These are phyloP conservation scores for Logfia minima DNA, from an alignment of 129 eudicot species.

Conservation along the genomic window DNA sequence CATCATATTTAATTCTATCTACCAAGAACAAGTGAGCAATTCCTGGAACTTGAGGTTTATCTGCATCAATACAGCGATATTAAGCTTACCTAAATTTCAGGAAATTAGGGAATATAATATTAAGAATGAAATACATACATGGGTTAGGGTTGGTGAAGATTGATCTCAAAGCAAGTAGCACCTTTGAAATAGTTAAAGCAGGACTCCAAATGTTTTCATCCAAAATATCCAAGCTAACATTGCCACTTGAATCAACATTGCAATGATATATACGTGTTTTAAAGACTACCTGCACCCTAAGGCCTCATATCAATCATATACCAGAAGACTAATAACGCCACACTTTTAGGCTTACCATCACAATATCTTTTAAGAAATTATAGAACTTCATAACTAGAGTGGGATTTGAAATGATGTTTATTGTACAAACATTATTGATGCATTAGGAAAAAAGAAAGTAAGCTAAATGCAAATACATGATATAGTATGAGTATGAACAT, in stretches of 20 bases:
- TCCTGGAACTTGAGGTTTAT: slow-evolving; percentile 73
- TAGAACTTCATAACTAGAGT: neutral
- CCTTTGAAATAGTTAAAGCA: slow-evolving; percentile 83
- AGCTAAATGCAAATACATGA: neutral
- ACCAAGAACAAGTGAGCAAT: slow-evolving; percentile 75
- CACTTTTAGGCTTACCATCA: neutral
- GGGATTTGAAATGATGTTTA: neutral
- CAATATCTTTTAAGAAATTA: neutral
- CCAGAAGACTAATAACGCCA: neutral
- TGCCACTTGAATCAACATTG: slow-evolving; percentile 84
- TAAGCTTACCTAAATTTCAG: neutral
- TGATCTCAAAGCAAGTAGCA: slow-evolving; percentile 71
- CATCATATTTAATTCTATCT: slow-evolving; percentile 70
- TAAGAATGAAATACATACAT: slow-evolving; percentile 47
- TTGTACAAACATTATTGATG: neutral
- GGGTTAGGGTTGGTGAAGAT: slow-evolving; percentile 82
- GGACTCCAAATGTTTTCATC: slow-evolving; percentile 92
- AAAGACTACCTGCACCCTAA: slow-evolving; percentile 75
- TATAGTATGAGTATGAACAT: slow-evolving; percentile 13
- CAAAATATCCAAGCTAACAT: slow-evolving; percentile 77
- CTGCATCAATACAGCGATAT: slow-evolving; percentile 44
- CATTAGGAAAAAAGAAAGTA: neutral
- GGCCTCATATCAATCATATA: slow-evolving; percentile 23
- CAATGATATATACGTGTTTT: slow-evolving; percentile 93
- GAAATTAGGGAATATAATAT: neutral